Evolutionary conservation across 2,329 filamentous ascomycete genomes (phyloP).

Genomic region (Fusarium beomiforme): DNA sequence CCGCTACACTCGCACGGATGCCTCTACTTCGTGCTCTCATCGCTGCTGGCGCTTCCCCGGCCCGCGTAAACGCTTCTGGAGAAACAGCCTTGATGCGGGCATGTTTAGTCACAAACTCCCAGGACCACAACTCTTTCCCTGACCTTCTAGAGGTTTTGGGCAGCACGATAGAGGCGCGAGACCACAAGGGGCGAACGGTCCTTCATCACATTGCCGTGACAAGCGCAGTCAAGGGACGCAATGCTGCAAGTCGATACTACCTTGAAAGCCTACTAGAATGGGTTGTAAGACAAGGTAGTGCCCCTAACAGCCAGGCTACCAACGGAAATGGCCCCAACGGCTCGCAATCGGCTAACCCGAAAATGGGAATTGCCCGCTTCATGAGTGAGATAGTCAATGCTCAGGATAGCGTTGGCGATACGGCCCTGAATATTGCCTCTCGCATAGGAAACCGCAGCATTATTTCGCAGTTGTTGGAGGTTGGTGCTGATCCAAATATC

Average conservation of each 20-base stretch:
- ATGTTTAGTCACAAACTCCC: slow-evolving; percentile 91
- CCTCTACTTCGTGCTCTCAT: slow-evolving; percentile 84
- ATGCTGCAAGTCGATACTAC: slow-evolving; percentile 93
- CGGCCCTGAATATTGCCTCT: slow-evolving; percentile 91
- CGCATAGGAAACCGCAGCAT: slow-evolving; percentile 94
- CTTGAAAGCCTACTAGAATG: slow-evolving; percentile 94
- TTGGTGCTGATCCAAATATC: slow-evolving; percentile 92
- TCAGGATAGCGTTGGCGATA: slow-evolving; percentile 93
- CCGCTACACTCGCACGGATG: slow-evolving; percentile 88
- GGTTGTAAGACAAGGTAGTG: slow-evolving; percentile 85
- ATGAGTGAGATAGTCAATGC: slow-evolving; percentile 98
- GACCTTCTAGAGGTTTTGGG: slow-evolving; percentile 90
- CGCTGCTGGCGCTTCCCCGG: slow-evolving; percentile 84
- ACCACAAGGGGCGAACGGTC: slow-evolving; percentile 89
- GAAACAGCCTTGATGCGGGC: slow-evolving; percentile 95
- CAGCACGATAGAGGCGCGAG: slow-evolving; percentile 88
- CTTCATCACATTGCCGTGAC: slow-evolving; percentile 96
- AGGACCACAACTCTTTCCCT: slow-evolving; percentile 90
- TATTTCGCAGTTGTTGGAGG: slow-evolving; percentile 94
- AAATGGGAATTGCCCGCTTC: slow-evolving; percentile 89
- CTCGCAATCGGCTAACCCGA: slow-evolving; percentile 61
- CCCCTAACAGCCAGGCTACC: slow-evolving; percentile 61
- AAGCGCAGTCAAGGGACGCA: slow-evolving; percentile 92
- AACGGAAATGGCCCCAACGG: slow-evolving; percentile 50
- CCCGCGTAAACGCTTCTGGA: slow-evolving; percentile 86